Evolutionary conservation across 23 red algal species (phyloP).

Genomic region (Rhodosorus marinus): DNA sequence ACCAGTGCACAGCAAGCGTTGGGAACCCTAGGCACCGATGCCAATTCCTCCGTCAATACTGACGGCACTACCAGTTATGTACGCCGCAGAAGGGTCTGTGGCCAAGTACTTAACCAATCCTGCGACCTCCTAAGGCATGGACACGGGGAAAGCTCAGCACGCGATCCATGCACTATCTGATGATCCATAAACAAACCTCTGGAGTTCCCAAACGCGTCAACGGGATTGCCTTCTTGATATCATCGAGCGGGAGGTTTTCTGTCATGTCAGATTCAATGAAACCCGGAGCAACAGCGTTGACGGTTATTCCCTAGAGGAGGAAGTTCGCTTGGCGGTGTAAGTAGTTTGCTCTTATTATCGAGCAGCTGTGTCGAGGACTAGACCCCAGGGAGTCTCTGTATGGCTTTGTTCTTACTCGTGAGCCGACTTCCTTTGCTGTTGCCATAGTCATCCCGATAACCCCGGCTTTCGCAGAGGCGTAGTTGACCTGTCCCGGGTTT

Average conservation of each 20-base stretch:
- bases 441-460: slow-evolving; percentile 78
- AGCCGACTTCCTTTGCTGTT: slow-evolving; percentile 69
- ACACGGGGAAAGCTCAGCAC: too few relatives aligned
- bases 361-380: too few relatives aligned
- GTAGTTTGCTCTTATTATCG: too few relatives aligned
- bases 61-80: slow-evolving; percentile 87
- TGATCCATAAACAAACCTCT: too few relatives aligned
- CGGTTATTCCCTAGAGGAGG: slow-evolving; percentile 68
- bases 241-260: slow-evolving; percentile 32
- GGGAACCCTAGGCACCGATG: slow-evolving; percentile 58
- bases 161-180: too few relatives aligned
- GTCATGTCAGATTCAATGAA: slow-evolving; percentile 98
- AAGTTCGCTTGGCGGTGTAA: too few relatives aligned
- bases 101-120: slow-evolving; percentile 81
- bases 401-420: too few relatives aligned
- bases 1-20: too few relatives aligned
- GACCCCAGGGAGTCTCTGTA: too few relatives aligned
- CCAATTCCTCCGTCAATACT: slow-evolving; percentile 80
- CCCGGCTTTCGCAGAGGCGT: slow-evolving; percentile 82
- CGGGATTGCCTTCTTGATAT: slow-evolving; percentile 62
- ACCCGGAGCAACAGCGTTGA: slow-evolving; percentile 90
- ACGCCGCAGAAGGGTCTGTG: slow-evolving; percentile 75
- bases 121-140: slow-evolving; percentile 86
- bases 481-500: slow-evolving; percentile 91
- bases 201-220: slow-evolving; percentile 70